Conservation (phyloP, 495 filamentous ascomycete genomes). For the Massariosphaeria phaeospora region DNA sequence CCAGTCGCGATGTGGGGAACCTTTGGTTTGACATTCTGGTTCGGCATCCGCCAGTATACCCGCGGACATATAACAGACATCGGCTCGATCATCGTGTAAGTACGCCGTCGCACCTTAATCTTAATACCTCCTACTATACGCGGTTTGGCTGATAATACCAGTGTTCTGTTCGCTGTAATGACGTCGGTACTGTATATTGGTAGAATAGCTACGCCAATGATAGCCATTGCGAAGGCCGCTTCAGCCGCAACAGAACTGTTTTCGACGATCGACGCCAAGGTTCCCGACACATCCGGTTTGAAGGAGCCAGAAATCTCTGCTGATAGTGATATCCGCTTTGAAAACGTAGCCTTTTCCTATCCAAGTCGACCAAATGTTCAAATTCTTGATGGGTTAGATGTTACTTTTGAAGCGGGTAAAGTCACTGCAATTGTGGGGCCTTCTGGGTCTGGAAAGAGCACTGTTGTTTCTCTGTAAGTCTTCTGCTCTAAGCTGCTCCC, state of each 20-base stretch:
- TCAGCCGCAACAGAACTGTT: slow-evolving; percentile 31
- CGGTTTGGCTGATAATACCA: not conserved
- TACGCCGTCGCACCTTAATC: not conserved
- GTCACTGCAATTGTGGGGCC: slow-evolving; percentile 37
- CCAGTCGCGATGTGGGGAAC: slow-evolving; percentile 34
- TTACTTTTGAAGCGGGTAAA: slow-evolving; percentile 33
- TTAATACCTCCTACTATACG: not conserved
- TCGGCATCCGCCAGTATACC: slow-evolving; percentile 34
- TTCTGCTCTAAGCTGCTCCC: not conserved
- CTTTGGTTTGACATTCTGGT: slow-evolving; percentile 37
- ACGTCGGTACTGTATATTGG: not conserved
- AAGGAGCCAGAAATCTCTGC: slow-evolving; percentile 32
- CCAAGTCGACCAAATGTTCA: slow-evolving; percentile 33
- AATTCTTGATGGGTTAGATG: slow-evolving; percentile 28
- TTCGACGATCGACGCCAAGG: slow-evolving; percentile 29
- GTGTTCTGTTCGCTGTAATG: not conserved
- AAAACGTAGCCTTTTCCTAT: slow-evolving; percentile 34
- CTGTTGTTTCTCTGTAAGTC: slow-evolving; percentile 33
- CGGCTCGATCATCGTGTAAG: slow-evolving; percentile 28
- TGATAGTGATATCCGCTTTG: slow-evolving; percentile 24
- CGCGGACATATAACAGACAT: slow-evolving; percentile 19
- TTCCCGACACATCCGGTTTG: slow-evolving; percentile 30
- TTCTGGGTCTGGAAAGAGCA: slow-evolving; percentile 37
- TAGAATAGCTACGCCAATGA: slow-evolving; percentile 12
- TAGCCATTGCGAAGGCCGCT: slow-evolving; percentile 31